Conservation (phyloP, 176 grass and related monocot genomes). For the Oryza punctata region DNA sequence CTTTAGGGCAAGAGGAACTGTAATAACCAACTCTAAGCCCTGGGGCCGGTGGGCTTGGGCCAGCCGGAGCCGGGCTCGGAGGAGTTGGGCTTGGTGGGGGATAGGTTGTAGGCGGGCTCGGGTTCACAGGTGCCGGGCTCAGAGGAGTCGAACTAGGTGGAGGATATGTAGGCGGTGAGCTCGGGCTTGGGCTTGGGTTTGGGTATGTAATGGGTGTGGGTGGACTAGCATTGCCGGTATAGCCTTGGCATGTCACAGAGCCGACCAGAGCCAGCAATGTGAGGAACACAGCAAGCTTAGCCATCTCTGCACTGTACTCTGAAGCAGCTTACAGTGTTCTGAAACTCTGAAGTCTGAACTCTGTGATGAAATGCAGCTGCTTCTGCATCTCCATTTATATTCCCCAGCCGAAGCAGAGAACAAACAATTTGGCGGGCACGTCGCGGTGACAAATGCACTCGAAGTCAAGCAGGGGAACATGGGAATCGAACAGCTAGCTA, state of each 20-base stretch:
- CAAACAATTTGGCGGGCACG: not conserved
- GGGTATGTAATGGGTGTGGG: not conserved
- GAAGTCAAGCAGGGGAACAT: not conserved
- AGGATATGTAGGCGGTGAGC: not conserved
- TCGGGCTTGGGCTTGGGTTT: not conserved
- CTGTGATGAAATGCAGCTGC: not conserved
- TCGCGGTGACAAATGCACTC: not conserved
- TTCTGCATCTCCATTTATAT: not conserved
- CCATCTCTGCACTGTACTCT: not conserved
- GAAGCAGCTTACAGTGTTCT: not conserved
- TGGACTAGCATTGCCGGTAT: not conserved
- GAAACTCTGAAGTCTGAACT: not conserved
- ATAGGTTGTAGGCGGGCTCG: too few relatives aligned
- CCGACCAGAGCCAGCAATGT: not conserved
- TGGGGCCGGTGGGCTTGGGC: not conserved
- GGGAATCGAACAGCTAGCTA: not conserved
- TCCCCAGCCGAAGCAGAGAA: not conserved
- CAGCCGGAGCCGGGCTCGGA: fast-evolving
- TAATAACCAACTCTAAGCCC: slow-evolving; percentile 41
- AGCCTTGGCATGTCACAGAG: not conserved
- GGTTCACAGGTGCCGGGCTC: not conserved
- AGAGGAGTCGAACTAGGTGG: not conserved
- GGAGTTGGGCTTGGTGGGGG: too few relatives aligned
- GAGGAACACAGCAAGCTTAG: not conserved
- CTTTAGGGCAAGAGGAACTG: slow-evolving; percentile 29